phyloP scores from a whole-genome alignment of 2,329 filamentous ascomycete genomes.

The Sporothrix mexicana region DNA sequence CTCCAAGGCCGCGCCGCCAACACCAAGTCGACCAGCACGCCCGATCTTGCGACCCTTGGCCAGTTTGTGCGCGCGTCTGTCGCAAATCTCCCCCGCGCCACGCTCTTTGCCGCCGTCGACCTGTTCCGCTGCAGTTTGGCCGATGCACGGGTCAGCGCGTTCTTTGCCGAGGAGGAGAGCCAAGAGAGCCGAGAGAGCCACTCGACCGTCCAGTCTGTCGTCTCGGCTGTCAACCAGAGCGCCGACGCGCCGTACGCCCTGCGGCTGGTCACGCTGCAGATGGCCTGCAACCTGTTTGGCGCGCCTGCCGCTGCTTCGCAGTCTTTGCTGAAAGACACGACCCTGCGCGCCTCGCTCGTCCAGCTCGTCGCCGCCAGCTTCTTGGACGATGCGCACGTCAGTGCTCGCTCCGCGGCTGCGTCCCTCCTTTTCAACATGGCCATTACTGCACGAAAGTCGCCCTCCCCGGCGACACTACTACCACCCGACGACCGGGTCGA shows the following conservation, averaged over 20 bases:
- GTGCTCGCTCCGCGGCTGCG: slow-evolving; percentile 79
- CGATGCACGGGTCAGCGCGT: slow-evolving; percentile 80
- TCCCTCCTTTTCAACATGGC: slow-evolving; percentile 85
- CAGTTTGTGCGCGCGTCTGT: slow-evolving; percentile 64
- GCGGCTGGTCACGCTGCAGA: slow-evolving; percentile 80
- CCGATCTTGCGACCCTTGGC: slow-evolving; percentile 71
- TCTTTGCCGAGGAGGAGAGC: slow-evolving; percentile 75
- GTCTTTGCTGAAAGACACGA: slow-evolving; percentile 60
- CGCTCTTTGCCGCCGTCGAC: slow-evolving; percentile 83
- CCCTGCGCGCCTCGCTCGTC: slow-evolving; percentile 65
- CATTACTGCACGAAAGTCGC: slow-evolving; percentile 60
- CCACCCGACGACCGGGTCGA: slow-evolving; percentile 77
- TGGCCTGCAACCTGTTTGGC: slow-evolving; percentile 80
- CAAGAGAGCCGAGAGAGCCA: too few species aligned
- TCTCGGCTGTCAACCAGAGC: slow-evolving; percentile 61
- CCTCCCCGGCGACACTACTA: slow-evolving; percentile 47
- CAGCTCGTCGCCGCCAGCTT: slow-evolving; percentile 77
- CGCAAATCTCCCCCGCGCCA: slow-evolving; percentile 62
- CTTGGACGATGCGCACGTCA: slow-evolving; percentile 75
- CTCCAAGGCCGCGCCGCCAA: slow-evolving; percentile 65
- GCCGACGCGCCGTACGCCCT: slow-evolving; percentile 73
- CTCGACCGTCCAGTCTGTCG: slow-evolving; percentile 65
- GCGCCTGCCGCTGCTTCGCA: slow-evolving; percentile 67
- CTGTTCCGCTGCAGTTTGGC: slow-evolving; percentile 78
- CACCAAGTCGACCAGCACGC: slow-evolving; percentile 64